Percentiles rank a stretch among this genome's conserved stretches.
phyloP scores from a whole-genome alignment of 2,329 filamentous ascomycete species.

The Hymenoscyphus linearis region DNA sequence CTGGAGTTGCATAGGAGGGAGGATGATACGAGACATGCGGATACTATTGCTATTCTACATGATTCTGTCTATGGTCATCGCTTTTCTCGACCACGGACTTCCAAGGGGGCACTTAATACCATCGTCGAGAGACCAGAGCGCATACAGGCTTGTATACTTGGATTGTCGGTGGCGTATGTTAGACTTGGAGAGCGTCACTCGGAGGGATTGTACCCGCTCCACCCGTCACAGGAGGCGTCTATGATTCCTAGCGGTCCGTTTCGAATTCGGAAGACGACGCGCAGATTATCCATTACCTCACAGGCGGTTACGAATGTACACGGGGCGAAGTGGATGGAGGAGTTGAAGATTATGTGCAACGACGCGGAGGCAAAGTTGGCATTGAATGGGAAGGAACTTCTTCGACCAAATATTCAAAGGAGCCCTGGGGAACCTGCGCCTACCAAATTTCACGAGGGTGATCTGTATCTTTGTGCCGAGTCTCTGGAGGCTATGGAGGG shows the following conservation, averaged over 20 bases:
- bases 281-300: slow-evolving; percentile 66
- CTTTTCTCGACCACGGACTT: slow-evolving; percentile 76
- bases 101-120: slow-evolving; percentile 62
- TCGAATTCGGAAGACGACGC: slow-evolving; percentile 73
- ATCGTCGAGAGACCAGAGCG: slow-evolving; percentile 94
- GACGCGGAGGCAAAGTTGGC: slow-evolving; percentile 73
- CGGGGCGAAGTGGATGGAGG: slow-evolving; percentile 88
- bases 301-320: slow-evolving; percentile 85
- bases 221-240: slow-evolving; percentile 52
- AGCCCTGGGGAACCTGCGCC: slow-evolving; percentile 38
- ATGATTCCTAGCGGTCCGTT: slow-evolving; percentile 63
- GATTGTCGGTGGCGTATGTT: slow-evolving; percentile 82
- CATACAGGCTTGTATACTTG: slow-evolving; percentile 76
- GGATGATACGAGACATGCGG: slow-evolving; percentile 33
- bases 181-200: slow-evolving; percentile 77
- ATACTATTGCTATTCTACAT: slow-evolving; percentile 81
- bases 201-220: slow-evolving; percentile 62
- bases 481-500: slow-evolving; percentile 86
- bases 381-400: slow-evolving; percentile 70
- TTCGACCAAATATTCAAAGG: slow-evolving; percentile 58
- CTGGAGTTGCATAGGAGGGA: slow-evolving; percentile 26
- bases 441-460: slow-evolving; percentile 71
- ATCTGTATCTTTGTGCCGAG: slow-evolving; percentile 84
- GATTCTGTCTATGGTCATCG: slow-evolving; percentile 94
- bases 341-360: slow-evolving; percentile 79